Evolutionary conservation across 345 rosid genomes (phyloP), one percentile per base, ranked within the genome.

Genomic region (Raphanus sativus): DNA sequence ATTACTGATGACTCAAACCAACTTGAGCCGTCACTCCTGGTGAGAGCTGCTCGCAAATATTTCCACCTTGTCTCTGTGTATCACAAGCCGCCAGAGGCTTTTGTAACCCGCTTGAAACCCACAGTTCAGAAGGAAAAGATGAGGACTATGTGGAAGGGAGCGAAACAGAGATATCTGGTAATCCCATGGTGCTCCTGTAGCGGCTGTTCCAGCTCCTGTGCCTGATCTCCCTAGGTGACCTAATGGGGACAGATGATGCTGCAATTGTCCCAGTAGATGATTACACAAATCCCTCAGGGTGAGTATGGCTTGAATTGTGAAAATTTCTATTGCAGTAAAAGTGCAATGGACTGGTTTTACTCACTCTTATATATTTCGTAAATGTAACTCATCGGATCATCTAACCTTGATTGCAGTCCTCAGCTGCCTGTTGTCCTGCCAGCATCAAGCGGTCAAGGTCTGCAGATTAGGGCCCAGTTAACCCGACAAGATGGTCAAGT

Each of bases 11-110:
- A 94, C 84, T 94, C 97, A 42, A 94, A 94, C 88, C 97, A 87
- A 77, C 88, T 94, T 12, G 98, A 94, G 32, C 60, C 95, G 42
- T 82, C 97, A 78, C 93, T 94, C 73, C 94, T 94, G 40, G n/a
- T n/a, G 97, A 94, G 98, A 94, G 84, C 97, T 94, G 76, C 97
- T 92, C 62, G 88, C 98, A 69, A 94, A 94, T 75, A 90, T 94
- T 25, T 92, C 98, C 10, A 92, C 98, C 29, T 83, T 94, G 80
- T 90, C 42, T 94, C 97, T 72, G 97, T 94, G 78, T 94, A 94
- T 76, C 97, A 94, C 88, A 94, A 91, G 76, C 95, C 93, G 8
- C 98, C 98, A 29, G 96, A 94, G 69, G 85, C 92, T 55, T 94
- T 94, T 77, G 93, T 94, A 40, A 94, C 98, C 48, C 92, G 92